Evolutionary conservation across 2,329 filamentous ascomycete species (phyloP).

Genomic region (Aspergillus thermomutatus): DNA sequence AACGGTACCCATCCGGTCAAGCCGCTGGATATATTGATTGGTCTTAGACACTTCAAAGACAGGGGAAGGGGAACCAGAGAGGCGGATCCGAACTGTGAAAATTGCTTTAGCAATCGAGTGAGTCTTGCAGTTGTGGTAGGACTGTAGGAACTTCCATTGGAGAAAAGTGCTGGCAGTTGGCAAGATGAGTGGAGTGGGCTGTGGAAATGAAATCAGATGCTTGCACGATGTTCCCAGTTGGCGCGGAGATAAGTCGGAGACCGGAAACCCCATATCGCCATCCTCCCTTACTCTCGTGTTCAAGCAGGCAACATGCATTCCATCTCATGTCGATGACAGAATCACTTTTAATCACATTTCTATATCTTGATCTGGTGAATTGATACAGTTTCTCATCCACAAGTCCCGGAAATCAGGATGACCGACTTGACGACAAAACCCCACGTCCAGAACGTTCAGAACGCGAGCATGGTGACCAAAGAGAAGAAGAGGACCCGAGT

Average conservation of each 20-base stretch:
- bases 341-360: background rate
- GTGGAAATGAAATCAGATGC: background rate
- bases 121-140: background rate
- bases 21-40: background rate
- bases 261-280: background rate
- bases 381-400: background rate
- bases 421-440: background rate
- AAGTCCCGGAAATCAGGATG: background rate
- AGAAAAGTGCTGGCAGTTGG: no score
- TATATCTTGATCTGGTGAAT: background rate
- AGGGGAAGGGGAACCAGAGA: background rate
- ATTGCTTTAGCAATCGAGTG: background rate
- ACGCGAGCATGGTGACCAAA: background rate
- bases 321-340: background rate
- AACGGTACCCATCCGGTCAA: background rate
- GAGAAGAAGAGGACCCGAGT: conserved; percentile 34
- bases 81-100: background rate
- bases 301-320: background rate
- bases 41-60: background rate
- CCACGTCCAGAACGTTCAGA: background rate
- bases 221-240: background rate
- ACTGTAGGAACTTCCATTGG: background rate
- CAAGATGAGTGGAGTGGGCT: background rate
- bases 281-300: background rate
- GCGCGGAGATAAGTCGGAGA: background rate